These are phyloP conservation scores for Tulasnella sp. DNA, from an alignment of 768 basidiomycete genomes.

Conservation along the genomic window DNA sequence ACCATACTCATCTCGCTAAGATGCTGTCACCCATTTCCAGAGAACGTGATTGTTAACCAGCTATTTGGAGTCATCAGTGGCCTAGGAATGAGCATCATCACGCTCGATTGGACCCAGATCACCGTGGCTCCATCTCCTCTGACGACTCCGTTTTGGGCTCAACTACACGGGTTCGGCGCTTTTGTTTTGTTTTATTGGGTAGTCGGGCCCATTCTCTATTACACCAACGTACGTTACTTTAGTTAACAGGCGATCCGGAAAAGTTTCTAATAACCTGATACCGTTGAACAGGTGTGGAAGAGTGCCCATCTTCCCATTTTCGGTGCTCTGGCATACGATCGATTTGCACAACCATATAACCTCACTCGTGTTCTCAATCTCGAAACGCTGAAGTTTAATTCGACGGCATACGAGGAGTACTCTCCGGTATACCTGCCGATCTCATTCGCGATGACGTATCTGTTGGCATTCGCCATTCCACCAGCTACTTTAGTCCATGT, in stretches of 20 bases:
- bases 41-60: conserved; percentile 87
- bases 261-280: neutral
- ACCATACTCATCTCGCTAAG: neutral
- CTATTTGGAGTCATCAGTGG: conserved; percentile 85
- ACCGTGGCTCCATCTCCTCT: conserved; percentile 70
- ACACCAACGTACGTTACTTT: conserved; percentile 74
- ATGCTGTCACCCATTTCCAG: neutral
- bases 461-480: conserved; percentile 48
- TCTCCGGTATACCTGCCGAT: conserved; percentile 53
- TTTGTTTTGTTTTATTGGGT: conserved; percentile 96
- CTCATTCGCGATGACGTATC: conserved; percentile 50
- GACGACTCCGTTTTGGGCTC: conserved; percentile 95
- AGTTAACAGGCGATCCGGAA: neutral
- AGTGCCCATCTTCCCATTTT: conserved; percentile 51
- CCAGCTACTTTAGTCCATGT: conserved; percentile 51
- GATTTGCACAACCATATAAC: conserved; percentile 50
- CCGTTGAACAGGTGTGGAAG: conserved; percentile 45
- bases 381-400: conserved; percentile 44
- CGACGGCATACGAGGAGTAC: conserved; percentile 49
- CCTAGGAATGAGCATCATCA: conserved; percentile 85
- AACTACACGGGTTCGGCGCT: conserved; percentile 82
- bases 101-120: conserved; percentile 90
- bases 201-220: conserved; percentile 86
- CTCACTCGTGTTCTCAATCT: conserved; percentile 45
- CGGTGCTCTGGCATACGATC: conserved; percentile 47